A percentile compares a stretch with the other conserved stretches of the same genome.
phyloP scores from a whole-genome alignment of 2,329 filamentous ascomycete genomes.

The Chrysoporthe austroafricana region DNA sequence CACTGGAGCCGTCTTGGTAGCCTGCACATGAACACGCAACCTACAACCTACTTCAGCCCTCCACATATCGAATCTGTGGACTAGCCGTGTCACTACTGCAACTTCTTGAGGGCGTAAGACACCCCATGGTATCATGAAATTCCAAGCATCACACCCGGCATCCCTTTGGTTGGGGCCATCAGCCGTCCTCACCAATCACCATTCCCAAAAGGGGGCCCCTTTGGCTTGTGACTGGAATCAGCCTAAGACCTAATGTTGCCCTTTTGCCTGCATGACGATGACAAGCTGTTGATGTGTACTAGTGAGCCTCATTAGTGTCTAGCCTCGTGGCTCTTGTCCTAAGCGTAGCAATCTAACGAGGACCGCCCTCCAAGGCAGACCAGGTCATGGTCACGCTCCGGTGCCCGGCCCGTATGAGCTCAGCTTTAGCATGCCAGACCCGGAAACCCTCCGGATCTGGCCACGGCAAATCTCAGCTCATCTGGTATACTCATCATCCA shows the following conservation, averaged over 20 bases:
- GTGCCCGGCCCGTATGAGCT: background rate
- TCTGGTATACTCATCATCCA: no score
- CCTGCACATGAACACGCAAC: background rate
- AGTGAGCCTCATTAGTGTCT: background rate
- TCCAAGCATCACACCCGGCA: background rate
- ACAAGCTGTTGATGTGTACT: background rate
- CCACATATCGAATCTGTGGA: background rate
- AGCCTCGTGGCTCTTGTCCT: background rate
- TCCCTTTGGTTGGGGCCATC: background rate
- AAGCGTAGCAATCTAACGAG: background rate
- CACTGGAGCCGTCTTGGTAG: background rate
- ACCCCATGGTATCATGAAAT: background rate
- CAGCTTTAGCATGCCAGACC: background rate
- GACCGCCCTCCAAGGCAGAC: no score
- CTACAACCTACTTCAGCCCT: background rate
- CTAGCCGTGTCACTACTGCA: constrained; percentile 1
- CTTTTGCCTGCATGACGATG: background rate
- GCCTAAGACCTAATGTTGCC: background rate
- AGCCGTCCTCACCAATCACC: constrained; percentile 3
- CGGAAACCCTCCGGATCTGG: no score
- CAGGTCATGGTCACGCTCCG: background rate
- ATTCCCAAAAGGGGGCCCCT: background rate
- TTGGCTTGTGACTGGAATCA: background rate
- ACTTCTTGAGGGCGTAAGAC: background rate
- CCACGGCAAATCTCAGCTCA: background rate